These are phyloP conservation scores for Aspergillus viridinutans DNA, from an alignment of 2,329 filamentous ascomycete genomes.

Conservation along the genomic window DNA sequence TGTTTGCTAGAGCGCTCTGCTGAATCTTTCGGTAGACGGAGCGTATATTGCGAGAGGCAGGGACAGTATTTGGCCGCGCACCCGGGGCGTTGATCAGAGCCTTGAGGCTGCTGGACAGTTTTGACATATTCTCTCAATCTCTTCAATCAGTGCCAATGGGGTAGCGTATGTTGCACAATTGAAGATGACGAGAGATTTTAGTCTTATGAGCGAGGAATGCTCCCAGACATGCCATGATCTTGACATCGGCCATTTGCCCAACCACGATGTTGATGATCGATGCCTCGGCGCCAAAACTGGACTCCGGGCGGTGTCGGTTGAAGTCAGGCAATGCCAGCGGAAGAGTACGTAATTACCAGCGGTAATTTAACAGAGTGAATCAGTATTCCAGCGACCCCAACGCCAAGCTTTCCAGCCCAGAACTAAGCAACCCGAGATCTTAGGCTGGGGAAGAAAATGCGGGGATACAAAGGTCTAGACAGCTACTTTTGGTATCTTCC, in stretches of 20 bases:
- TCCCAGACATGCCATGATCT: background rate
- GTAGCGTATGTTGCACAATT: background rate
- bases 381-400: background rate
- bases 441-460: constrained; percentile 5
- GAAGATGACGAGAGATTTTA: background rate
- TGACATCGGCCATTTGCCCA: background rate
- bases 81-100: constrained; percentile 67
- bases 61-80: constrained; percentile 61
- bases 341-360: background rate
- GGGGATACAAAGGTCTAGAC: constrained; percentile 3
- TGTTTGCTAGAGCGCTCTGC: constrained; percentile 57
- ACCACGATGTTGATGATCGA: background rate
- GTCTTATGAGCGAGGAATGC: background rate
- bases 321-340: too few relatives aligned
- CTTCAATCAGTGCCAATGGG: background rate
- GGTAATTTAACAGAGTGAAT: background rate
- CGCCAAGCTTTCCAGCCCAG: constrained; percentile 2
- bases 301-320: constrained; percentile 1
- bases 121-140: constrained; percentile 55
- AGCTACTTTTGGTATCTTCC: background rate
- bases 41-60: constrained; percentile 60
- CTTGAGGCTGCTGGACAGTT: constrained; percentile 67
- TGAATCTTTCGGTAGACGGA: constrained; percentile 63
- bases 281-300: constrained; percentile 3
- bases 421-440: constrained; percentile 4